Evolutionary conservation across 2,329 filamentous ascomycete species (phyloP), one percentile per base, ranked within the genome.

Genomic region (Neophaeococcomyces mojaviensis): DNA sequence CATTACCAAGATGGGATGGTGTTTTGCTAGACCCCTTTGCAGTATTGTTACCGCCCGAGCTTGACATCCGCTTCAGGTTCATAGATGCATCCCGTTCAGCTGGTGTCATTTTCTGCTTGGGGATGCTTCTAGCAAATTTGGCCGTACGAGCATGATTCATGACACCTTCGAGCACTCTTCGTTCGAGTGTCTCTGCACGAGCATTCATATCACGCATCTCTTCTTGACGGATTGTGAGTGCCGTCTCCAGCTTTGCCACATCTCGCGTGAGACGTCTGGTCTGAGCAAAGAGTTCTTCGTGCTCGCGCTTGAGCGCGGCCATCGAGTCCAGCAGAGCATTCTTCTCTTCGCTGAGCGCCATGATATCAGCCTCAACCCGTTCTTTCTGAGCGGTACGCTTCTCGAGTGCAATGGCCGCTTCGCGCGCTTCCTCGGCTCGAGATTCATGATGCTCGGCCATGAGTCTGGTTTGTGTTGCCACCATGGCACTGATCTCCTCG

Each of bases 181-280:
- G 85, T 68, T 98, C 92, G 19, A 98, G 74, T 3, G 81, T 79
- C 63, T 96, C 88, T 2, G 90, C 92, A 51, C 90, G 85, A 9
- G 77, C 72, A 63, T 97, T 90, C 86, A 98, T 96, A 20, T 85
- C 77, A 37, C 87, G 81, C 49, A 98, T 79, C 67, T 97, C 92
- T 56, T 97, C 90, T 36, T 87, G 84, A 45, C 92, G 84, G 47
- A 97, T 82, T 15, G 84, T 80, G 24, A 97, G 76, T 1, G 92
- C 90, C 7, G 88, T 97, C 62, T 97, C 88, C 2, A 98, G 77
- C 7, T 88, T 86, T 4, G 88, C 89, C 1, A 98, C 82, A 55
- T 98, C 89, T 19, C 87, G 88, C 8, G 81, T 81, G 22, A 96
- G 73, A 46, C 83, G 79, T 37, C 82, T 81, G 70, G 89, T 95